phyloP scores from a whole-genome alignment of 805 yeast genomes.

The Jamesozyma piceae region DNA sequence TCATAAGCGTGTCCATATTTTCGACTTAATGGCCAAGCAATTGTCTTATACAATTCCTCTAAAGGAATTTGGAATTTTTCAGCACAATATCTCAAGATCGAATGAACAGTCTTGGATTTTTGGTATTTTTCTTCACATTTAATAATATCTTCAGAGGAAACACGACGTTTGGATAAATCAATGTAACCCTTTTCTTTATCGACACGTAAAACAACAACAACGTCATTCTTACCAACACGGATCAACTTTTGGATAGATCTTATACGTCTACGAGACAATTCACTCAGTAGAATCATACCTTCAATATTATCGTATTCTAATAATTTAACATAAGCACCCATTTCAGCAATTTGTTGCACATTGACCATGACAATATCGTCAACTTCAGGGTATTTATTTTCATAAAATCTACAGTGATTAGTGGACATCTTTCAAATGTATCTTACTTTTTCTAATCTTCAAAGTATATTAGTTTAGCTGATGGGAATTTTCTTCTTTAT shows the following conservation, averaged over 20 bases:
- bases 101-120: constrained; percentile 94
- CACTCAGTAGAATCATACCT: constrained; percentile 95
- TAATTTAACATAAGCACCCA: constrained; percentile 97
- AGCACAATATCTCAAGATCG: constrained; percentile 97
- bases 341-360: constrained; percentile 96
- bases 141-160: constrained; percentile 91
- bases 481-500: no score
- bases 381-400: constrained; percentile 96
- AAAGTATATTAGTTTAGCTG: no score
- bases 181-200: constrained; percentile 98
- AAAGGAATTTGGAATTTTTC: constrained; percentile 86
- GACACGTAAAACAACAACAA: constrained; percentile 93
- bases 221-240: constrained; percentile 97
- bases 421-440: constrained; percentile 66
- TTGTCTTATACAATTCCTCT: constrained; percentile 73
- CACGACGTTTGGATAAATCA: constrained; percentile 95
- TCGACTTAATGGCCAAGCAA: constrained; percentile 96
- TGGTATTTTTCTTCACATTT: constrained; percentile 96
- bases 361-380: constrained; percentile 99
- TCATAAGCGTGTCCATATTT: constrained; percentile 96
- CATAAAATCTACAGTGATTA: constrained; percentile 91
- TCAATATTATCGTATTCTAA: constrained; percentile 96
- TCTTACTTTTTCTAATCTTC: no score
- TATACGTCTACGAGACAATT: constrained; percentile 96
- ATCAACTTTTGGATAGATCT: constrained; percentile 94